phyloP scores from a whole-genome alignment of 345 rosid genomes.

The Sisymbrium irio region DNA sequence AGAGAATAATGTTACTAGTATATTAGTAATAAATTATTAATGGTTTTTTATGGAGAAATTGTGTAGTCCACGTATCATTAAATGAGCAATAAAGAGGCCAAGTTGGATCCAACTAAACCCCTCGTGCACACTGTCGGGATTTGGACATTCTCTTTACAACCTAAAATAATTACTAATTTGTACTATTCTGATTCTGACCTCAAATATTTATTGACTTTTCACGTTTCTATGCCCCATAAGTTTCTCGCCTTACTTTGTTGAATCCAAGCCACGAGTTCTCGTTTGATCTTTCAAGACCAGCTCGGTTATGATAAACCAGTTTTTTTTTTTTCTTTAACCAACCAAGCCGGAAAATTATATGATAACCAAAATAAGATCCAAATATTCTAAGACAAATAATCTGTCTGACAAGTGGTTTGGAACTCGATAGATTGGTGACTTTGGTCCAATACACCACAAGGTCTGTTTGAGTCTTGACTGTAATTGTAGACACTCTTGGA shows the following conservation, averaged over 20 bases:
- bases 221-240: neutral
- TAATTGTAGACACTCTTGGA: neutral
- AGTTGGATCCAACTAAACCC: constrained; percentile 39
- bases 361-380: neutral
- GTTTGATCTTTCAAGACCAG: constrained; percentile 9
- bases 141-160: constrained; percentile 39
- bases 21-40: too few relatives aligned
- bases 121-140: constrained; percentile 40
- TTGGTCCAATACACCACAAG: neutral
- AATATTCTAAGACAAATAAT: neutral
- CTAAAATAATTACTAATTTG: too few relatives aligned
- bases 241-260: neutral
- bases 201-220: neutral
- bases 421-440: neutral
- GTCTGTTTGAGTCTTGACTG: neutral
- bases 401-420: neutral
- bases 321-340: neutral
- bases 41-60: constrained; percentile 6
- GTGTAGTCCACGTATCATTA: constrained; percentile 30
- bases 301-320: neutral
- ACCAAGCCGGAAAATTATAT: neutral
- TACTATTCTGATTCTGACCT: constrained; percentile 27
- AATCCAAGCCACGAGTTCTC: constrained; percentile 4
- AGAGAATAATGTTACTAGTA: neutral
- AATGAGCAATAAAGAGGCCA: constrained; percentile 36